These are phyloP conservation scores for Eimeria necatrix DNA, from an alignment of 169 alveolate species.

Conservation along the genomic window DNA sequence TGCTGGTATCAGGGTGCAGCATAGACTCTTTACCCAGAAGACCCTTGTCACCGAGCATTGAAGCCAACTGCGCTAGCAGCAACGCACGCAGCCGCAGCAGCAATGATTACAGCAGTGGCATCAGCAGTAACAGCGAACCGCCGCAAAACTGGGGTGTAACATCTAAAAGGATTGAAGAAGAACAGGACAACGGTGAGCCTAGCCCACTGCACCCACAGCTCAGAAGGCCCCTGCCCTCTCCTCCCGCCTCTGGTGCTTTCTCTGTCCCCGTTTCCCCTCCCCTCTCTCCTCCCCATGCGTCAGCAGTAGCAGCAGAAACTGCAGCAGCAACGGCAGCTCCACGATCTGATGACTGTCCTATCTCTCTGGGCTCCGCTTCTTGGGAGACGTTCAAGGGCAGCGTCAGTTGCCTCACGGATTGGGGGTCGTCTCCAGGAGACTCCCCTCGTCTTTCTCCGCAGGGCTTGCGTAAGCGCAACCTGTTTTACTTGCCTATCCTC, in stretches of 20 bases:
- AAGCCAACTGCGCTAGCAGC: not conserved
- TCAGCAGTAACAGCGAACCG: not conserved
- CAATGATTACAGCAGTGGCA: not conserved
- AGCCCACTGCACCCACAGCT: not conserved
- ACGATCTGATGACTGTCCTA: not conserved
- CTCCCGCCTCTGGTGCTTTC: not conserved
- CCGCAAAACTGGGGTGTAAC: too few relatives aligned
- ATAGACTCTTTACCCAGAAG: not conserved
- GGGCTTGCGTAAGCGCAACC: not conserved
- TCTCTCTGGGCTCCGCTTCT: not conserved
- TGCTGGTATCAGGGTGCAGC: not conserved
- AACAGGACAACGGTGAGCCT: too few relatives aligned
- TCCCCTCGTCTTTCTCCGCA: too few relatives aligned
- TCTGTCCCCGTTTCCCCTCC: not conserved
- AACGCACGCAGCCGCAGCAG: not conserved
- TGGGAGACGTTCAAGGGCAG: not conserved
- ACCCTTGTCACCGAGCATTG: not conserved
- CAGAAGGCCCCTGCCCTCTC: not conserved
- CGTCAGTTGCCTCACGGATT: not conserved
- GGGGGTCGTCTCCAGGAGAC: not conserved
- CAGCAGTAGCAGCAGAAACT: too few relatives aligned
- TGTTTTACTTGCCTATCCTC: not conserved
- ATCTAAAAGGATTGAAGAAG: too few relatives aligned
- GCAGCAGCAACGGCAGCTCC: too few relatives aligned
- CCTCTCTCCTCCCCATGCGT: not conserved